A percentile compares a stretch with the other conserved stretches of the same genome.
phyloP scores from a whole-genome alignment of 345 rosid species.

The Odontarrhena argentea region DNA sequence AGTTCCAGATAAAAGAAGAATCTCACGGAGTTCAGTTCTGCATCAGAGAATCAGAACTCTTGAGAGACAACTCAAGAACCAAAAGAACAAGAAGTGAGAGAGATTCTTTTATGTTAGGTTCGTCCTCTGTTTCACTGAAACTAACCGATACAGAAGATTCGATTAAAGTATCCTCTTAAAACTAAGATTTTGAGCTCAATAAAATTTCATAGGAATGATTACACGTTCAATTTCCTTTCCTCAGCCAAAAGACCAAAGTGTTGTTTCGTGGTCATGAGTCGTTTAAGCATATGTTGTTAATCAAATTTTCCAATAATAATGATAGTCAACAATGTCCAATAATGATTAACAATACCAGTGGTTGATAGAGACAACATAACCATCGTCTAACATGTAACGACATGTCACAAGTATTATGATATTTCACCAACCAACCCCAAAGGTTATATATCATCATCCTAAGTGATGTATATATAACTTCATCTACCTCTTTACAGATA shows the following conservation, averaged over 20 bases:
- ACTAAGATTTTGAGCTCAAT: slow-evolving; percentile 5
- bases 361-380: slow-evolving; percentile 30
- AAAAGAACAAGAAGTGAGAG: slow-evolving; percentile 40
- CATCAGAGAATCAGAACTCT: slow-evolving; percentile 47
- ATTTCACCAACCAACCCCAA: slow-evolving; percentile 33
- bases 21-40: slow-evolving; percentile 44
- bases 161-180: slow-evolving; percentile 1
- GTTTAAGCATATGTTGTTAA: no score
- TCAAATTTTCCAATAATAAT: no score
- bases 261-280: no score
- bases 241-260: no score
- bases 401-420: slow-evolving; percentile 13
- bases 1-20: slow-evolving; percentile 36
- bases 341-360: neutral
- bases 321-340: slow-evolving; percentile 11
- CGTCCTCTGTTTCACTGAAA: slow-evolving; percentile 7
- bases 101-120: slow-evolving; percentile 11
- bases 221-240: no score
- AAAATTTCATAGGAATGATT: neutral
- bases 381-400: slow-evolving; percentile 11
- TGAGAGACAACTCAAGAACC: slow-evolving; percentile 46
- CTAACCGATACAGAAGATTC: slow-evolving; percentile 19
- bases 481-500: neutral
- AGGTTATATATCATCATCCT: slow-evolving; percentile 1
- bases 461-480: neutral